Evolutionary conservation across 129 eudicot species (phyloP).

Genomic region (Rutidosis leptorrhynchoides): DNA sequence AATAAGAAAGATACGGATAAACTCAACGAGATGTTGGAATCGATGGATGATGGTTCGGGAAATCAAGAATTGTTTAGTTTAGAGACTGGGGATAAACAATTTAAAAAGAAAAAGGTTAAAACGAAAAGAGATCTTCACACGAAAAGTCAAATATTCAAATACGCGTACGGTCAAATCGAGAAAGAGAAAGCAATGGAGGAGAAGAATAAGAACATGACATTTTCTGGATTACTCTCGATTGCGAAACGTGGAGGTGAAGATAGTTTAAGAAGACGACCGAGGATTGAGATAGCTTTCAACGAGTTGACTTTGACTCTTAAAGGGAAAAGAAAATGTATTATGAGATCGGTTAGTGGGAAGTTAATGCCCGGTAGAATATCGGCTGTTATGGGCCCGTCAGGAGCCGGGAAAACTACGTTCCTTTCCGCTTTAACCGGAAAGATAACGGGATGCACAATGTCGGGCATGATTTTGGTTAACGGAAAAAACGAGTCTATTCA

Average conservation of each 20-base stretch:
- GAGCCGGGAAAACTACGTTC: slow-evolving; percentile 94
- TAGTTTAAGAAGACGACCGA: slow-evolving; percentile 49
- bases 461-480: slow-evolving; percentile 68
- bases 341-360: slow-evolving; percentile 87
- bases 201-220: slow-evolving; percentile 60
- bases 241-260: slow-evolving; percentile 44
- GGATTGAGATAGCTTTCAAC: slow-evolving; percentile 77
- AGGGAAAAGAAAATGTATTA: slow-evolving; percentile 59
- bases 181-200: slow-evolving; percentile 93
- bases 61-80: slow-evolving; percentile 51
- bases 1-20: slow-evolving; percentile 51
- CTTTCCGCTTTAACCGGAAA: slow-evolving; percentile 78
- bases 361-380: slow-evolving; percentile 77
- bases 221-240: slow-evolving; percentile 65
- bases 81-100: slow-evolving; percentile 54
- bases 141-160: slow-evolving; percentile 81
- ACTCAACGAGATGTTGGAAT: slow-evolving; percentile 62
- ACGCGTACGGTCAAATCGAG: slow-evolving; percentile 94
- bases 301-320: slow-evolving; percentile 76
- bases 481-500: slow-evolving; percentile 76
- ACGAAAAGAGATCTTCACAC: slow-evolving; percentile 71
- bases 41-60: slow-evolving; percentile 57
- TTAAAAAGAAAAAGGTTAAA: slow-evolving; percentile 58
- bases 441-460: slow-evolving; percentile 58
- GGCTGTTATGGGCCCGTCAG: slow-evolving; percentile 98